Evolutionary conservation across 495 filamentous ascomycete genomes (phyloP).

Genomic region (Hamigera avellanea): DNA sequence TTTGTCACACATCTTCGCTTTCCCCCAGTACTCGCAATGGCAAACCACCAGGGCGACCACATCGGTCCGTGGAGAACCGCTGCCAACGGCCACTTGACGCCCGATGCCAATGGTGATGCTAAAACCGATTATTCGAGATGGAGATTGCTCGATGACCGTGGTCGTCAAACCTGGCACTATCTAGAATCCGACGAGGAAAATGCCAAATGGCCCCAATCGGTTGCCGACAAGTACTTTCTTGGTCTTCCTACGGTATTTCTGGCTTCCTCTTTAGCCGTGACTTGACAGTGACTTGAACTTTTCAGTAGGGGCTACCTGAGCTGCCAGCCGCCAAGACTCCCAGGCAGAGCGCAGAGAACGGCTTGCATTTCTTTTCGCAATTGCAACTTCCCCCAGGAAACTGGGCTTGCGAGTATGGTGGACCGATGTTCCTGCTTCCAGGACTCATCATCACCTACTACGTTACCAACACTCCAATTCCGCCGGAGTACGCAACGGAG

Average conservation of each 20-base stretch:
- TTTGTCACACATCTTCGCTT: too few species aligned
- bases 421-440: constrained; percentile 77
- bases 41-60: constrained; percentile 5
- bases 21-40: constrained; percentile 1
- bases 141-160: constrained; percentile 71
- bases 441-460: constrained; percentile 81
- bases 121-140: constrained; percentile 72
- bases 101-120: constrained; percentile 28
- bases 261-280: not conserved
- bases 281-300: constrained; percentile 3
- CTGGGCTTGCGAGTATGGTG: constrained; percentile 96
- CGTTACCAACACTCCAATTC: constrained; percentile 81
- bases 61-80: constrained; percentile 31
- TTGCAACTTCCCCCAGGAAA: constrained; percentile 81
- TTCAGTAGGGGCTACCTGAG: constrained; percentile 52
- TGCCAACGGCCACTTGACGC: constrained; percentile 27
- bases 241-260: constrained; percentile 52
- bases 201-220: constrained; percentile 72
- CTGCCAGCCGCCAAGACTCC: constrained; percentile 61
- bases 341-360: constrained; percentile 68
- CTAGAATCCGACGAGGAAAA: constrained; percentile 64
- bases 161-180: constrained; percentile 90
- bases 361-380: constrained; percentile 77
- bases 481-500: constrained; percentile 68
- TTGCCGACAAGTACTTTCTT: constrained; percentile 74